phyloP scores from a whole-genome alignment of 2,329 filamentous ascomycete genomes.

The Fusarium sp. region DNA sequence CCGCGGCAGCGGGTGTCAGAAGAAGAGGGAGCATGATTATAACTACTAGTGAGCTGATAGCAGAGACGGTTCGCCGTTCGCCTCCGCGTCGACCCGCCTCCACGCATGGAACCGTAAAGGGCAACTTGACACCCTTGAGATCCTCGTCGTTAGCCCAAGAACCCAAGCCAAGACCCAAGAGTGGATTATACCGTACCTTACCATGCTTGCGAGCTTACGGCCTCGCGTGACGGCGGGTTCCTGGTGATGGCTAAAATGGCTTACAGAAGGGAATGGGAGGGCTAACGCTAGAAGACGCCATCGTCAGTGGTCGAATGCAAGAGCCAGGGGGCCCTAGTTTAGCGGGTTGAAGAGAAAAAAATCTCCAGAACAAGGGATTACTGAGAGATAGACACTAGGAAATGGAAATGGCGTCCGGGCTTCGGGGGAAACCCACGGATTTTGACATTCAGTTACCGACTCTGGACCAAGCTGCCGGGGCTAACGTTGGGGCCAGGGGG shows the following conservation, averaged over 20 bases:
- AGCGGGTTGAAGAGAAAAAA: not conserved
- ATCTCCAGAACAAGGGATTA: conserved; percentile 2
- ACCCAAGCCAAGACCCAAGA: conserved; percentile 9
- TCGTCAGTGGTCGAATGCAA: conserved; percentile 21
- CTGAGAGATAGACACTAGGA: not conserved
- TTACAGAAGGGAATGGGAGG: conserved; percentile 19
- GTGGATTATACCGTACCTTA: conserved; percentile 10
- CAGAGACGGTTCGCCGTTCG: conserved; percentile 6
- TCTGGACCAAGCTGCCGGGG: conserved; percentile 34
- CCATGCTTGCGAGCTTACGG: conserved; percentile 17
- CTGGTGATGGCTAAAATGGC: conserved; percentile 24
- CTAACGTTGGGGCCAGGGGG: conserved; percentile 10
- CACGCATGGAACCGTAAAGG: conserved; percentile 22
- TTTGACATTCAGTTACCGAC: conserved; percentile 28
- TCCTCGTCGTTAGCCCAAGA: conserved; percentile 1
- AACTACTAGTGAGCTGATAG: conserved; percentile 26
- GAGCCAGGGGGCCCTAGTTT: conserved; percentile 10
- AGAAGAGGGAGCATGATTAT: conserved; percentile 35
- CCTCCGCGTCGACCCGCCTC: conserved; percentile 38
- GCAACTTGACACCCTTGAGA: conserved; percentile 17
- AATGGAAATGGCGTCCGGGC: conserved; percentile 29
- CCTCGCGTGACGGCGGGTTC: conserved; percentile 41
- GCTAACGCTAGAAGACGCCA: conserved; percentile 28
- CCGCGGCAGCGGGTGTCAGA: conserved; percentile 4
- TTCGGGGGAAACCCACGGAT: conserved; percentile 38